Conservation (phyloP, 2,329 filamentous ascomycete species). For the Phaeosphaeriaceae sp. region DNA sequence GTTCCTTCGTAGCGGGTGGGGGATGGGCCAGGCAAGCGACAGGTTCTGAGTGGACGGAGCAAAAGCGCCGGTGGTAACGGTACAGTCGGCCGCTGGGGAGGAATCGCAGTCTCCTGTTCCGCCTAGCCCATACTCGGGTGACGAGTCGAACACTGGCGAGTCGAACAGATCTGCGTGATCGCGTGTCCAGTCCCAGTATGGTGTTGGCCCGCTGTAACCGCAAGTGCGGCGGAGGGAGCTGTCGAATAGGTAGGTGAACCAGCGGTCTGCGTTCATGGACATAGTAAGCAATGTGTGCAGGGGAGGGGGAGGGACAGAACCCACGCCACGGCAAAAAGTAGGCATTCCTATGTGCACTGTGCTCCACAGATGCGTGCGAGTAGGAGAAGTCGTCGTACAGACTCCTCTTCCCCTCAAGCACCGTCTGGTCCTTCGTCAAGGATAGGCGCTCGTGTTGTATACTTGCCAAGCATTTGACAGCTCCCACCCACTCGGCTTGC, state of each 20-base stretch:
- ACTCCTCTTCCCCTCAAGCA: slow-evolving; percentile 6
- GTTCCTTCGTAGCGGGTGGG: slow-evolving; percentile 2
- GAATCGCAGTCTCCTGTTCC: slow-evolving; percentile 5
- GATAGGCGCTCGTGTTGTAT: slow-evolving; percentile 6
- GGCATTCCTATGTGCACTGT: slow-evolving; percentile 9
- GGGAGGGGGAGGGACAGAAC: neutral
- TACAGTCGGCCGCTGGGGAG: slow-evolving; percentile 6
- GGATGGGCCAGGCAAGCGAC: slow-evolving; percentile 4
- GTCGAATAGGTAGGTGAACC: slow-evolving; percentile 8
- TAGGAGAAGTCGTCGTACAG: slow-evolving; percentile 9
- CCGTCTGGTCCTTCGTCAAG: slow-evolving; percentile 4
- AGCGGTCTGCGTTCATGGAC: slow-evolving; percentile 3
- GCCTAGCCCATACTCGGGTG: slow-evolving; percentile 21
- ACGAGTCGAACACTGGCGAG: slow-evolving; percentile 25
- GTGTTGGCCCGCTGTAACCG: slow-evolving; percentile 8
- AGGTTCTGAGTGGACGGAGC: neutral
- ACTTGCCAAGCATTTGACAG: slow-evolving; percentile 8
- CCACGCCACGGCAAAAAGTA: slow-evolving; percentile 8
- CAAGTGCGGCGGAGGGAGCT: slow-evolving; percentile 5
- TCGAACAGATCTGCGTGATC: slow-evolving; percentile 29
- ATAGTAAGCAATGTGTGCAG: slow-evolving; percentile 4
- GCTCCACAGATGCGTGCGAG: slow-evolving; percentile 7
- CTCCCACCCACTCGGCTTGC: slow-evolving; percentile 5
- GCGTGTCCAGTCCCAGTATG: slow-evolving; percentile 47
- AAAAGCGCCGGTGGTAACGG: slow-evolving; percentile 7